Percentiles rank a stretch among this genome's conserved stretches.
phyloP scores from a whole-genome alignment of 805 yeast genomes.

The Yamadazyma laniorum region DNA sequence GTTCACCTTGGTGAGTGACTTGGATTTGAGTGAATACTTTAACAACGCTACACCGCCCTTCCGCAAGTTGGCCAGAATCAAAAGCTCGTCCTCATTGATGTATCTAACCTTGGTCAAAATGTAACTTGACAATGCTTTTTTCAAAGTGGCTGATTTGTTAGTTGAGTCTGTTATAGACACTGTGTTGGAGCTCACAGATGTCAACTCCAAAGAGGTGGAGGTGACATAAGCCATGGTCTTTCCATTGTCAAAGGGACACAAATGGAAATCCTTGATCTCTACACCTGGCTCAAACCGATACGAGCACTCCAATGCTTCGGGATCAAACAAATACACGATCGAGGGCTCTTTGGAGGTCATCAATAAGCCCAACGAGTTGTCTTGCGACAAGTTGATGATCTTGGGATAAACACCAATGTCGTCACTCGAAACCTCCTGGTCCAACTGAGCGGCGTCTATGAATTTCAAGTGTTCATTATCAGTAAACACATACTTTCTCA shows the following conservation, averaged over 20 bases:
- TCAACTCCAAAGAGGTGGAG: conserved; percentile 46
- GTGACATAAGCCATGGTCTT: conserved; percentile 65
- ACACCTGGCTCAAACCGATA: conserved; percentile 57
- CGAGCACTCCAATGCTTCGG: conserved; percentile 50
- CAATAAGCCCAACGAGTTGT: conserved; percentile 63
- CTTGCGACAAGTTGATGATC: conserved; percentile 53
- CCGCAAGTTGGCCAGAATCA: conserved; percentile 32
- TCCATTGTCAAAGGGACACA: conserved; percentile 59
- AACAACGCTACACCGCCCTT: conserved; percentile 43
- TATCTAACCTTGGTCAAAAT: conserved; percentile 45
- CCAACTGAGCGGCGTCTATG: conserved; percentile 59
- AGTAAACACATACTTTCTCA: conserved; percentile 63
- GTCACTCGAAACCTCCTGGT: conserved; percentile 36
- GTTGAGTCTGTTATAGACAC: conserved; percentile 41
- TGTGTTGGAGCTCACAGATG: conserved; percentile 52
- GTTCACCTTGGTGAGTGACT: conserved; percentile 41
- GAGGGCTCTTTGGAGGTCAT: conserved; percentile 70
- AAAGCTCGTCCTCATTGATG: conserved; percentile 30
- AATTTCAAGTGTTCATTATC: conserved; percentile 58
- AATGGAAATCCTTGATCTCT: conserved; percentile 58
- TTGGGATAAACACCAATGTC: conserved; percentile 59
- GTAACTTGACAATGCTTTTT: conserved; percentile 23
- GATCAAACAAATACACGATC: conserved; percentile 58
- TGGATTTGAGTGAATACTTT: conserved; percentile 42
- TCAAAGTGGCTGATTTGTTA: conserved; percentile 20